These are phyloP conservation scores for Curvularia hawaiiensis DNA, from an alignment of 2,329 filamentous ascomycete species.

Conservation along the genomic window DNA sequence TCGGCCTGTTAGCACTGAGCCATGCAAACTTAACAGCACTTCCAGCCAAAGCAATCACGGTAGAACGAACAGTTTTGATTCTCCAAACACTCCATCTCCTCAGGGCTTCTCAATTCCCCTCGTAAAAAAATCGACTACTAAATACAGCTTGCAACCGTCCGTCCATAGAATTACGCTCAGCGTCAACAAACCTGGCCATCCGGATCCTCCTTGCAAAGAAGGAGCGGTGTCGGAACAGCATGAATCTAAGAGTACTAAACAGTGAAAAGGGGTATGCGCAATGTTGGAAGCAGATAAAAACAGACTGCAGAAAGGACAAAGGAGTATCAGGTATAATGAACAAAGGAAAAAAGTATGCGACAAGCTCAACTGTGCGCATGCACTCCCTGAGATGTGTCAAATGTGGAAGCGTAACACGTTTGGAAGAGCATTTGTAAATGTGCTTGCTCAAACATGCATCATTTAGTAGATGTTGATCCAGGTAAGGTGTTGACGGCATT, in stretches of 20 bases:
- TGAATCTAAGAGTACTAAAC: conserved; percentile 23
- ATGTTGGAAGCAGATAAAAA: conserved; percentile 15
- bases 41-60: background rate
- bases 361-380: conserved; percentile 3
- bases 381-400: conserved; percentile 2
- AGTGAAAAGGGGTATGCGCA: conserved; percentile 37
- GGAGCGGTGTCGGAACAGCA: conserved; percentile 15
- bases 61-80: background rate
- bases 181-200: conserved; percentile 8
- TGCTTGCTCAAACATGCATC: background rate
- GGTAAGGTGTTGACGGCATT: background rate
- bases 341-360: conserved; percentile 15
- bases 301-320: conserved; percentile 6
- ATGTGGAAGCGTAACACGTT: conserved; percentile 5
- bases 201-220: conserved; percentile 10
- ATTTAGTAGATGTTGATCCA: background rate
- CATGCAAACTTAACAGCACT: background rate
- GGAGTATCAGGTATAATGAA: conserved; percentile 13
- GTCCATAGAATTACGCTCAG: conserved; percentile 21
- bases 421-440: background rate
- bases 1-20: background rate
- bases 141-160: conserved; percentile 8
- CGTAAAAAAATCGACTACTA: conserved; percentile 1
- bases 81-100: conserved; percentile 1
- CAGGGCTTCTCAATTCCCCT: background rate